Evolutionary conservation across 345 rosid species (phyloP), one percentile per base, ranked within the genome.

Genomic region (Moricandia arvensis): DNA sequence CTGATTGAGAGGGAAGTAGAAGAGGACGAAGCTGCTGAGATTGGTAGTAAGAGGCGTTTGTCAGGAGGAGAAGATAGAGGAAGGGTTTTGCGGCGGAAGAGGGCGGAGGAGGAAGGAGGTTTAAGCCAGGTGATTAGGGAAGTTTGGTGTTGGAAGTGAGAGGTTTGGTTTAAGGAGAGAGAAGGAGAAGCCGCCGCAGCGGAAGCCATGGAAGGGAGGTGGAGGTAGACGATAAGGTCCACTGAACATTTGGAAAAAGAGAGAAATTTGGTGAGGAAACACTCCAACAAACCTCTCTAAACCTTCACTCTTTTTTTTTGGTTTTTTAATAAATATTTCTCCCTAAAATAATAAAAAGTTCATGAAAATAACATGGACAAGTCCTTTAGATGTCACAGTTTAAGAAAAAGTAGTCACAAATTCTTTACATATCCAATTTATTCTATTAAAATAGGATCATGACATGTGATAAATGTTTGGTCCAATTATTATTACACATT

Each of bases 221-320:
- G 73, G 59, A 76, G 80, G 37, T 63, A 78, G 74, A 68, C 62
- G 81, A 79, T 79, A 79, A 79, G 81, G 81, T 79, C 65, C 51
- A 45, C 29, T 54, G 74, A 73, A 73, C 77, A 72, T 66, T 67
- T 78, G 78, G 67, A 78, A 72, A 72, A 49, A 33, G 34, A 75
- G 8, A 43, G 21, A 31, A 27, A 38, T 2, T 59, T 45, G 17
- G 34, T 16, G 71, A 29, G 71, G 71, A 11, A 43, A 65, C 21
- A 68, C 57, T 65, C 43, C 35, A 35, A 63, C 68, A 83, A 85
- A 82, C 87, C 88, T 68, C 85, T 65, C 86, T 85, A 69, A 87
- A 87, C 89, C 87, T 72, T 78, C 31, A 49, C 59, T 17, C 54
- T 55, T 79, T 79, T 62, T 43, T 79, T 67, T 72, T 61, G 55